These are phyloP conservation scores for Ceratobasidium sp. DNA, from an alignment of 1,284 basidiomycete genomes.

Conservation along the genomic window DNA sequence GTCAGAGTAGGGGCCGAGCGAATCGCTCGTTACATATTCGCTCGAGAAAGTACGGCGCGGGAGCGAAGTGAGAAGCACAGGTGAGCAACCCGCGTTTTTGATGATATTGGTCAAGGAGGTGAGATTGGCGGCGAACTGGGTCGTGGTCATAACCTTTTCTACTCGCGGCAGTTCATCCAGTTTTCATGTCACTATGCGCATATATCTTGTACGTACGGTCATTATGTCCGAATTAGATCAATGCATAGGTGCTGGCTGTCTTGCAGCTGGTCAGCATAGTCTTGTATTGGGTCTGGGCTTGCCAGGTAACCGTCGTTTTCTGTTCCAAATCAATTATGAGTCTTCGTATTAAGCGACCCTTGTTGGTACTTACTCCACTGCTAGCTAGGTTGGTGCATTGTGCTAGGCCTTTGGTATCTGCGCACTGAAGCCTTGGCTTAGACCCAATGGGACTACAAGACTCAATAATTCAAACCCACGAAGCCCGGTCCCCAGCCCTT, in stretches of 20 bases:
- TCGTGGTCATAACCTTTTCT: conserved; percentile 38
- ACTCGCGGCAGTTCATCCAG: too few species aligned
- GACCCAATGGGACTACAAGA: not conserved
- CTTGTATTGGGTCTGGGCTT: conserved; percentile 39
- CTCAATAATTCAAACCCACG: conserved; percentile 2
- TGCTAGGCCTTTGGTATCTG: conserved; percentile 34
- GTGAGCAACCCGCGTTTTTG: conserved; percentile 35
- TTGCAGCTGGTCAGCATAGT: conserved; percentile 36
- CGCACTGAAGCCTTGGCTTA: conserved; percentile 7
- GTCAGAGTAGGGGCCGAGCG: conserved; percentile 37
- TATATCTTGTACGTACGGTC: conserved; percentile 28
- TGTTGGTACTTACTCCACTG: conserved; percentile 21
- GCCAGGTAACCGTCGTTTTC: conserved; percentile 44
- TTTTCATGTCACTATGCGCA: too few species aligned
- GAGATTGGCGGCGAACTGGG: conserved; percentile 32
- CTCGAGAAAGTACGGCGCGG: conserved; percentile 33
- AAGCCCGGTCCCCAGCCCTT: conserved; percentile 42
- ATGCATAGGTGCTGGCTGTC: conserved; percentile 36
- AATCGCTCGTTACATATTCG: conserved; percentile 27
- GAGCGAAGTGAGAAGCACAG: conserved; percentile 36
- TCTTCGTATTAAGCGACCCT: not conserved
- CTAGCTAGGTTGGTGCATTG: conserved; percentile 41
- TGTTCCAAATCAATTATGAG: not conserved
- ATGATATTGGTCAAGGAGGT: conserved; percentile 39
- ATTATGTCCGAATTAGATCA: conserved; percentile 34